Evolutionary conservation across 1,139 yeast genomes (phyloP).

Genomic region (Debaryomyces coudertii): DNA sequence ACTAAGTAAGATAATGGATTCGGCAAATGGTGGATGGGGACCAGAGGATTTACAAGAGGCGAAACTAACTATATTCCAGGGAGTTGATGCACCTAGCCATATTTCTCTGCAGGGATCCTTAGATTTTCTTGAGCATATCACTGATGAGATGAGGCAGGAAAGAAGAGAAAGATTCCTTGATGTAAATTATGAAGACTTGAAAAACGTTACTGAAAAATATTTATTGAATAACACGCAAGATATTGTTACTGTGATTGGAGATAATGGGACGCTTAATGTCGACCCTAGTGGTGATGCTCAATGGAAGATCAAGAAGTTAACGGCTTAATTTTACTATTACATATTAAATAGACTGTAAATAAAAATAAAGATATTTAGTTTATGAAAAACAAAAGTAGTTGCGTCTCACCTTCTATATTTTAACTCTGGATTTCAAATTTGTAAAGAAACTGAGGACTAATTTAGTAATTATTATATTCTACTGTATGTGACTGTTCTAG

Average conservation of each 20-base stretch:
- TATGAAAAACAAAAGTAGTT: background rate
- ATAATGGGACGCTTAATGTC: constrained; percentile 37
- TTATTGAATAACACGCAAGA: constrained; percentile 38
- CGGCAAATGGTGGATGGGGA: constrained; percentile 33
- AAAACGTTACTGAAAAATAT: constrained; percentile 64
- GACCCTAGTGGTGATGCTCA: constrained; percentile 19
- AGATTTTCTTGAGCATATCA: constrained; percentile 67
- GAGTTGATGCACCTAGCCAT: constrained; percentile 87
- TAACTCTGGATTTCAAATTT: too few species aligned
- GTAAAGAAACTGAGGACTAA: too few species aligned
- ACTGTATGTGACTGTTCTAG: too few species aligned
- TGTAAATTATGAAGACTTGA: constrained; percentile 64
- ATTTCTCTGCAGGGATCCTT: constrained; percentile 76
- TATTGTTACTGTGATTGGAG: constrained; percentile 56
- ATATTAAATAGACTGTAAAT: constrained; percentile 5
- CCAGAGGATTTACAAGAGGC: constrained; percentile 82
- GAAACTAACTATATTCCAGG: constrained; percentile 85
- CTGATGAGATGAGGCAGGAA: constrained; percentile 77
- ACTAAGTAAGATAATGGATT: constrained; percentile 45
- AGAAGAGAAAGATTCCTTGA: constrained; percentile 76
- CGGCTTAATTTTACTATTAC: background rate
- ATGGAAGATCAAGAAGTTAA: constrained; percentile 33
- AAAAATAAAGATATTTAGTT: background rate
- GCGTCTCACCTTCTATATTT: too few species aligned
- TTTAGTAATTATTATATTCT: too few species aligned